Percentiles rank a stretch among this genome's conserved stretches.
phyloP scores from a whole-genome alignment of 2,329 filamentous ascomycete species.

The Thermoascus crustaceus region DNA sequence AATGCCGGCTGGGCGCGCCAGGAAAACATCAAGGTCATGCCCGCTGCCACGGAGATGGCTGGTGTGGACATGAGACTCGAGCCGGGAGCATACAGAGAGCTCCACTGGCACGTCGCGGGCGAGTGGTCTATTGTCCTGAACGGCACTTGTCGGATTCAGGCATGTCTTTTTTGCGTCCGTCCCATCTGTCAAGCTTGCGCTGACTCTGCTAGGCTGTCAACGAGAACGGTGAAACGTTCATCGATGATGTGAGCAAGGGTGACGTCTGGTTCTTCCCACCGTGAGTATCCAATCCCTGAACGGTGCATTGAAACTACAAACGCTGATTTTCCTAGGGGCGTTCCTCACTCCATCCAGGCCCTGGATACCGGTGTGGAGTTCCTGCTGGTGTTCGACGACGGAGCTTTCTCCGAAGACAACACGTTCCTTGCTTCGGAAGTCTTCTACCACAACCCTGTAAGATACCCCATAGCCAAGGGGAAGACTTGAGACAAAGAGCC shows the following conservation, averaged over 20 bases:
- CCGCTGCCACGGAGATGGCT: constrained; percentile 44
- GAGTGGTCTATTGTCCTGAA: constrained; percentile 35
- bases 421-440: constrained; percentile 64
- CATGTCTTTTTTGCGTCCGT: constrained; percentile 5
- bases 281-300: constrained; percentile 15
- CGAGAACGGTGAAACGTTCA: constrained; percentile 62
- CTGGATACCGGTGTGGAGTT: constrained; percentile 60
- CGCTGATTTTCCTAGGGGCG: constrained; percentile 36
- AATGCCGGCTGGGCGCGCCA: constrained; percentile 48
- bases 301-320: background rate
- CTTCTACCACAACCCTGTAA: constrained; percentile 35
- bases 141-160: constrained; percentile 30
- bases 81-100: constrained; percentile 52
- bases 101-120: constrained; percentile 46
- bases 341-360: constrained; percentile 70
- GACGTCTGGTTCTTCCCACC: constrained; percentile 77
- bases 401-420: constrained; percentile 59
- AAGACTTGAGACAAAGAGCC: background rate
- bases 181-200: background rate
- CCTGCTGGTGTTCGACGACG: constrained; percentile 54
- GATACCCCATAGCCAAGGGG: background rate
- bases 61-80: constrained; percentile 53
- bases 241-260: constrained; percentile 67
- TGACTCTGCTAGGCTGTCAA: constrained; percentile 22
- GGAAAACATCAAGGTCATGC: constrained; percentile 46